These are phyloP conservation scores for Botrytis paeoniae DNA, from an alignment of 2,329 filamentous ascomycete species.

Conservation along the genomic window DNA sequence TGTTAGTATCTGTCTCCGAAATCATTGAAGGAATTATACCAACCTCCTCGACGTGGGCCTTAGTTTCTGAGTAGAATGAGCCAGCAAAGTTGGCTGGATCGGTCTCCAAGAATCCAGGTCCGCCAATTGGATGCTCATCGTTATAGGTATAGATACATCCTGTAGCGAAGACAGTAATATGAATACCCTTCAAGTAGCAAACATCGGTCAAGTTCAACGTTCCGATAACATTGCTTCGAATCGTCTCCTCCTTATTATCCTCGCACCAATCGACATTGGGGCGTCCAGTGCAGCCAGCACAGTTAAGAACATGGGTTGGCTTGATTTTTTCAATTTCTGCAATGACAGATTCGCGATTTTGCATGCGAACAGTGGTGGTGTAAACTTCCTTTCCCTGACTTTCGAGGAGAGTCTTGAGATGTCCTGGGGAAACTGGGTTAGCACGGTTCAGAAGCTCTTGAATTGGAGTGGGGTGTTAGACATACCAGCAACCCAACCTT, in stretches of 20 bases:
- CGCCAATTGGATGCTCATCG: constrained; percentile 57
- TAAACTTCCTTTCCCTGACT: constrained; percentile 57
- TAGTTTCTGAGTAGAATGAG: constrained; percentile 67
- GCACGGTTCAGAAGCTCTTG: constrained; percentile 10
- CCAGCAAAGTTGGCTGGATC: constrained; percentile 63
- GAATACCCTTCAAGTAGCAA: constrained; percentile 57
- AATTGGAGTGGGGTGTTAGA: background rate
- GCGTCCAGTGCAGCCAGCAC: constrained; percentile 62
- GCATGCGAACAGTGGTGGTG: constrained; percentile 62
- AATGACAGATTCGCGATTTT: constrained; percentile 56
- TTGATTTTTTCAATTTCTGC: constrained; percentile 55
- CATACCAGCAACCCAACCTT: constrained; percentile 50
- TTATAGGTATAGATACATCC: constrained; percentile 67
- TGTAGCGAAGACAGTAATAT: constrained; percentile 64
- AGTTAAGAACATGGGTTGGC: constrained; percentile 66
- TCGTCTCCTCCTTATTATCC: constrained; percentile 64
- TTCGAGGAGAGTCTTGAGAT: constrained; percentile 57
- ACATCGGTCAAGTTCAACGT: constrained; percentile 61
- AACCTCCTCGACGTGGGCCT: constrained; percentile 63
- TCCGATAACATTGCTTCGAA: constrained; percentile 65
- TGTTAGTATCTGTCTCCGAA: constrained; percentile 18
- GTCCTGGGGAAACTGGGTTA: constrained; percentile 39
- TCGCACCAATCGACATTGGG: constrained; percentile 72
- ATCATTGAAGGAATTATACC: constrained; percentile 27
- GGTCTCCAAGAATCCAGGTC: constrained; percentile 58